phyloP scores from a whole-genome alignment of 306 rosid genomes.

The Rubus parviflorus region DNA sequence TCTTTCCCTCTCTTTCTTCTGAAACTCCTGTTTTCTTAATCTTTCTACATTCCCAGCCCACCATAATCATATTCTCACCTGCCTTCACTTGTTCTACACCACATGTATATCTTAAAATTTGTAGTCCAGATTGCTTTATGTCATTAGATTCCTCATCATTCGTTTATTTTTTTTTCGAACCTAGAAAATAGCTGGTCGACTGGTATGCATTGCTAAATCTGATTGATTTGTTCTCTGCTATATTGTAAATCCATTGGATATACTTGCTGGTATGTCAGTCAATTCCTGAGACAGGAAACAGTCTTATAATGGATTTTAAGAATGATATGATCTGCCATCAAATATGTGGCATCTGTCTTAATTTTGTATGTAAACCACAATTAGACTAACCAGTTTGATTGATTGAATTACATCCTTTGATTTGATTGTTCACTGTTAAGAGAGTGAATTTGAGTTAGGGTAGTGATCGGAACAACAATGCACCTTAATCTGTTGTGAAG shows the following conservation, averaged over 20 bases:
- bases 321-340: neutral
- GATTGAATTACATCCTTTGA: neutral
- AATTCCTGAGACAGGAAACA: neutral
- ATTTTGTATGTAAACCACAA: neutral
- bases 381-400: neutral
- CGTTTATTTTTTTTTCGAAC: neutral
- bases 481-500: neutral
- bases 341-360: neutral
- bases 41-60: too few relatives aligned
- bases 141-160: neutral
- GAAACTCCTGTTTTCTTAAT: too few relatives aligned
- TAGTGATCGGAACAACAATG: neutral
- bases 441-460: neutral
- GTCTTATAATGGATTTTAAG: neutral
- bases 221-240: neutral
- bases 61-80: too few relatives aligned
- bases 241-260: neutral
- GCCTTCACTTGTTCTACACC: too few relatives aligned
- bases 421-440: neutral
- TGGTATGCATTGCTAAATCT: conserved; percentile 1
- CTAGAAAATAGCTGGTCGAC: neutral
- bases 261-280: neutral
- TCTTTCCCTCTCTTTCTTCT: too few relatives aligned
- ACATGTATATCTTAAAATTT: neutral
- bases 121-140: neutral